phyloP scores from a whole-genome alignment of 805 yeast species.

The Saccharomycopsis oosterbeekiorum region DNA sequence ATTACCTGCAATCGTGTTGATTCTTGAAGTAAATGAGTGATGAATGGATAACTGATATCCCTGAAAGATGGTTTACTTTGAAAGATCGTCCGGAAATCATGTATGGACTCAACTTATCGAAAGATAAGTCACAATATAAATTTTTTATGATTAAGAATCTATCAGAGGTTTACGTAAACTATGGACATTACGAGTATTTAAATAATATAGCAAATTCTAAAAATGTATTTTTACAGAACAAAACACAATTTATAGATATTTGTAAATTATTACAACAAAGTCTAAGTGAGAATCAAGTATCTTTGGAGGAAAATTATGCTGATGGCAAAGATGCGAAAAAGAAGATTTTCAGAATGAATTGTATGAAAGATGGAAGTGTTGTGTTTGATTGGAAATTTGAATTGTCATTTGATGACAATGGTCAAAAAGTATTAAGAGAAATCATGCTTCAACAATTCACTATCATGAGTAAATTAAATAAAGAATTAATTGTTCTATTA shows the following conservation, averaged over 20 bases:
- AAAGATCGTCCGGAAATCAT: neutral
- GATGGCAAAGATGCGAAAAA: neutral
- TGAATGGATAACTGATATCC: neutral
- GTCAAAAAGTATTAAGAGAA: constrained; percentile 16
- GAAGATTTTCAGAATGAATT: neutral
- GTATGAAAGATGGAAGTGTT: neutral
- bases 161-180: neutral
- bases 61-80: neutral
- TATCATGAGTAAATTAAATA: neutral
- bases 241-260: neutral
- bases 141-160: neutral
- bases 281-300: neutral
- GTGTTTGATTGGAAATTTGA: neutral
- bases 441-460: constrained; percentile 3
- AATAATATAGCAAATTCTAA: neutral
- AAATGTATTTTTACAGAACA: neutral
- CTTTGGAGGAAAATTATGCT: neutral
- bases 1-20: no score
- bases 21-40: neutral
- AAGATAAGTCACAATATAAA: neutral
- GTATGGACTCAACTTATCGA: neutral
- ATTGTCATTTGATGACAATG: neutral
- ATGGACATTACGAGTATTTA: neutral
- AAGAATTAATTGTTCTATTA: neutral
- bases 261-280: neutral